These are phyloP conservation scores for Termitomyces sp. DNA, from an alignment of 768 basidiomycete species.

Conservation along the genomic window DNA sequence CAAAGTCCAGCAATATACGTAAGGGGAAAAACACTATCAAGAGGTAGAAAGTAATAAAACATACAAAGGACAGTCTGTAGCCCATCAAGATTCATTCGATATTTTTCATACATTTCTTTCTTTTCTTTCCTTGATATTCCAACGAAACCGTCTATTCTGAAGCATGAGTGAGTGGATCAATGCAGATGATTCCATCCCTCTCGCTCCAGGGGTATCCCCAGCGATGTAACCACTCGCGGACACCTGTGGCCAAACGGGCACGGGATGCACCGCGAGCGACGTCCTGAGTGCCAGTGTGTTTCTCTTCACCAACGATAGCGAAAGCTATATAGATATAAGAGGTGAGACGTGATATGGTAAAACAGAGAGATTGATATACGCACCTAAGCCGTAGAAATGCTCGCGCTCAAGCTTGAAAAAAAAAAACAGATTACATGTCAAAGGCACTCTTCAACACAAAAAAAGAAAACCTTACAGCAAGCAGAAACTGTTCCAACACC, in stretches of 20 bases:
- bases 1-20: background rate
- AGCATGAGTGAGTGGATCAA: constrained; percentile 78
- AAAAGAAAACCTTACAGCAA: constrained; percentile 59
- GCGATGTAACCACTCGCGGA: constrained; percentile 86
- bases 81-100: background rate
- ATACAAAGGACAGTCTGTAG: background rate
- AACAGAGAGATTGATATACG: constrained; percentile 10
- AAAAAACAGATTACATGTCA: background rate
- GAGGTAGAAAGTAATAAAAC: background rate
- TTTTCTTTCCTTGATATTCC: background rate
- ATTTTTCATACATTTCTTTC: constrained; percentile 1
- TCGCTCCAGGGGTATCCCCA: constrained; percentile 98
- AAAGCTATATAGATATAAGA: constrained; percentile 59
- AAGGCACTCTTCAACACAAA: background rate
- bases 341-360: background rate
- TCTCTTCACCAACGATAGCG: constrained; percentile 91
- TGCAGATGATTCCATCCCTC: constrained; percentile 82
- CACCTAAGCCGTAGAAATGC: constrained; percentile 82
- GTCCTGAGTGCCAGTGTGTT: constrained; percentile 93
- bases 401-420: constrained; percentile 71
- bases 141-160: constrained; percentile 25
- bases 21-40: background rate
- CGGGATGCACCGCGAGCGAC: constrained; percentile 75
- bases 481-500: constrained; percentile 82
- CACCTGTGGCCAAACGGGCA: constrained; percentile 75